Conservation (phyloP, 331 rosid species). For the Erythrophleum ivorense region DNA sequence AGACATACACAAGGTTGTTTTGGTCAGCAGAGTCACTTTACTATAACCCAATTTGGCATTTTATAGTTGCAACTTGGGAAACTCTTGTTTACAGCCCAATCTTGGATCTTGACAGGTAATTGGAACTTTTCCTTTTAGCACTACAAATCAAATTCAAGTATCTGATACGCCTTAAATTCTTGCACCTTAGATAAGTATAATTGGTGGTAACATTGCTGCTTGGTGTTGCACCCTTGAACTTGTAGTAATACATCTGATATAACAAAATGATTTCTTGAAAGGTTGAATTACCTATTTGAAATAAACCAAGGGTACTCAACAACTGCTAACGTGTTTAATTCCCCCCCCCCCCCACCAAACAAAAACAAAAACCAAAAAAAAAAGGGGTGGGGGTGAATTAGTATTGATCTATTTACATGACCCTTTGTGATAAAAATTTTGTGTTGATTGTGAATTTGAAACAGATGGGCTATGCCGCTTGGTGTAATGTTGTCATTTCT, state of each 20-base stretch:
- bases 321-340: too few species aligned
- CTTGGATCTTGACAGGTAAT: constrained; percentile 94
- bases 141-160: not conserved
- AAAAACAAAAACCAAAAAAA: too few species aligned
- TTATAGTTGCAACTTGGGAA: constrained; percentile 88
- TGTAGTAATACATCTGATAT: too few species aligned
- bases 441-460: constrained; percentile 15
- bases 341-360: too few species aligned
- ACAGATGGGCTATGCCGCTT: constrained; percentile 96
- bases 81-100: constrained; percentile 89
- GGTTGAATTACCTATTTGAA: too few species aligned
- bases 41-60: constrained; percentile 90
- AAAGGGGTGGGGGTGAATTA: not conserved
- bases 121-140: constrained; percentile 18
- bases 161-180: constrained; percentile 8
- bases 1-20: constrained; percentile 95
- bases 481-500: constrained; percentile 54
- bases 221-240: not conserved
- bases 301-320: too few species aligned
- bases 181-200: not conserved
- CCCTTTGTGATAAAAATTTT: not conserved
- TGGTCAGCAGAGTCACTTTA: constrained; percentile 96
- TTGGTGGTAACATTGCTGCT: constrained; percentile 1
- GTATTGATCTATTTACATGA: not conserved
- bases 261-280: not conserved